Conservation (phyloP, 805 yeast genomes). For the Sungouiella blattae region DNA sequence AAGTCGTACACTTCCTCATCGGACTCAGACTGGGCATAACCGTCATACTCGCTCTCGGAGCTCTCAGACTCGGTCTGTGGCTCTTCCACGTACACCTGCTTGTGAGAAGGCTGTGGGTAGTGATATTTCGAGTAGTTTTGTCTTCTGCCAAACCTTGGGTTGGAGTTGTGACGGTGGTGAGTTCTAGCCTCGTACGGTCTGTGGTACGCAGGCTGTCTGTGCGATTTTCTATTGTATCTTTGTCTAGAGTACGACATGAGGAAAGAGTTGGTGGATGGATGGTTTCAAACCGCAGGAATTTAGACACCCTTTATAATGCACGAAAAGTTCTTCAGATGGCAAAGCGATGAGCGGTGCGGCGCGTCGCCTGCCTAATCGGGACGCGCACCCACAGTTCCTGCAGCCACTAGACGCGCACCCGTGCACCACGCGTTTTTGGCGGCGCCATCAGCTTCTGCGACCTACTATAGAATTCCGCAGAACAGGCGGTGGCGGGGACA, state of each 20-base stretch:
- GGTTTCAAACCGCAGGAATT: too few relatives aligned
- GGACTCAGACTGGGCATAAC: slow-evolving; percentile 14
- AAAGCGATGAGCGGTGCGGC: slow-evolving; percentile 20
- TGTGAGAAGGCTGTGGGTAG: slow-evolving; percentile 32
- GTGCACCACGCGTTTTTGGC: slow-evolving; percentile 2
- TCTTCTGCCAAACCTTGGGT: background rate
- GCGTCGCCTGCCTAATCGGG: slow-evolving; percentile 2
- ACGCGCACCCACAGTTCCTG: slow-evolving; percentile 1
- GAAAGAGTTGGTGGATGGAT: too few relatives aligned
- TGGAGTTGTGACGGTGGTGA: slow-evolving; percentile 1
- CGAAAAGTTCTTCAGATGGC: background rate
- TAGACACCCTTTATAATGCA: slow-evolving; percentile 7
- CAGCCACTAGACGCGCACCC: background rate
- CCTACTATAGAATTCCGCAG: slow-evolving; percentile 2
- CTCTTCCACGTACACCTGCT: slow-evolving; percentile 41
- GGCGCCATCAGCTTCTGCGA: background rate
- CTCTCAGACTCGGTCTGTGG: slow-evolving; percentile 36
- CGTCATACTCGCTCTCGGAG: slow-evolving; percentile 20
- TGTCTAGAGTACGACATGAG: too few relatives aligned
- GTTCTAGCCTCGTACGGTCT: slow-evolving; percentile 5
- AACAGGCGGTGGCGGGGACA: background rate
- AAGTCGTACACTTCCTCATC: slow-evolving; percentile 30
- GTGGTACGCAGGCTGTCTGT: slow-evolving; percentile 10
- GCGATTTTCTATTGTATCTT: slow-evolving; percentile 24
- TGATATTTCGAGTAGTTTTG: slow-evolving; percentile 30